These are phyloP conservation scores for Ambrosia trifida DNA, from an alignment of 129 eudicot species.

Conservation along the genomic window DNA sequence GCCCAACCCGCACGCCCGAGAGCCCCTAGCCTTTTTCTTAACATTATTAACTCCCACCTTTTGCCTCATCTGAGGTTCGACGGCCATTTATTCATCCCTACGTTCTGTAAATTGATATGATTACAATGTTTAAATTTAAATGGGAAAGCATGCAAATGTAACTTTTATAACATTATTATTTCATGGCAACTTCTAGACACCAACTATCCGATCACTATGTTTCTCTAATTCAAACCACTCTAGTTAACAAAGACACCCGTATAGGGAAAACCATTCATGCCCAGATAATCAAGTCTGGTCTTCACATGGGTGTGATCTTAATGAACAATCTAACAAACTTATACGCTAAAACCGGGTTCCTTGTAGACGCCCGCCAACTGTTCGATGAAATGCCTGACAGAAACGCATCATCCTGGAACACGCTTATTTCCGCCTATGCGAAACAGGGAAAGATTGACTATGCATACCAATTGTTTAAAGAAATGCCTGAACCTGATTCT, in stretches of 20 bases:
- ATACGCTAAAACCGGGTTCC: constrained; percentile 57
- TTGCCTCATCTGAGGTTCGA: no score
- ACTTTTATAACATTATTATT: not conserved
- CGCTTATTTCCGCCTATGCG: constrained; percentile 68
- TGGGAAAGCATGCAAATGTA: no score
- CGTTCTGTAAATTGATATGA: no score
- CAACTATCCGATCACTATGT: constrained; percentile 42
- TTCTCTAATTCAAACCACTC: constrained; percentile 55
- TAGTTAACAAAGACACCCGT: constrained; percentile 45
- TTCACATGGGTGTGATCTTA: constrained; percentile 55
- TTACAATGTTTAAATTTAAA: no score
- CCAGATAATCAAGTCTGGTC: constrained; percentile 59
- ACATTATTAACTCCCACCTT: no score
- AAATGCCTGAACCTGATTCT: constrained; percentile 71
- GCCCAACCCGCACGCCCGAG: no score
- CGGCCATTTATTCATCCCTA: no score
- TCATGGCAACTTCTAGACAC: constrained; percentile 23
- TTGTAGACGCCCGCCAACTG: constrained; percentile 45
- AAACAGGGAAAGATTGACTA: constrained; percentile 51
- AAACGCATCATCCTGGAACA: constrained; percentile 66
- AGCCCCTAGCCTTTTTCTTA: no score
- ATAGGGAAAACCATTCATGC: constrained; percentile 49
- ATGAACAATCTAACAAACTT: constrained; percentile 61
- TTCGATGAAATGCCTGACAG: constrained; percentile 70
- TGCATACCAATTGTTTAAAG: constrained; percentile 48